Base-by-base conservation (phyloP, 2,329 filamentous ascomycete species). In the Pseudocercospora crystallina region DNA sequence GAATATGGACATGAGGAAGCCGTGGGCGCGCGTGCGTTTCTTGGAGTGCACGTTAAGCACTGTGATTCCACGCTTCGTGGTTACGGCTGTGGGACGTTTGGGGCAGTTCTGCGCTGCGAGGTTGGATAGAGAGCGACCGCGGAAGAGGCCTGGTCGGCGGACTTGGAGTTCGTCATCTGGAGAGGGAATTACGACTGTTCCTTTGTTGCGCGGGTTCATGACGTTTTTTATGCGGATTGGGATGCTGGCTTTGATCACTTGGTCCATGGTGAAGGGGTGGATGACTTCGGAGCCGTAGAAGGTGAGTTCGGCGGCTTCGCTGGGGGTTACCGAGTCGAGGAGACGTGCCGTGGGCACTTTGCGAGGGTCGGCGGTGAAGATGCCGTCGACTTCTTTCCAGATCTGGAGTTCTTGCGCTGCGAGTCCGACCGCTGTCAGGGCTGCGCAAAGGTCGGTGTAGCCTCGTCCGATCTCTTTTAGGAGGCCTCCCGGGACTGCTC, bases 31-130 rank as follows among this genome's bases (percentile, higher is more conserved):
- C 8, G 92, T 95, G 58, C 92, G 86, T 76, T 95, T 95, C 76
- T 99, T 97, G 47, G 89, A 95, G 78, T 97, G 92, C 39, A 99
- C 90, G 73, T 99, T 99, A 65, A 99, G 89, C 59, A 99, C 90
- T 40, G 92, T 86, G 67, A 99, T 97, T 68, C 90, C 87, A 72
- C 94, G 89, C 76, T 99, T 99, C 76, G 96, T 95, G 10, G 94
- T 99, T 13, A 99, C 92, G 5, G 94, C 76, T 0, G 76, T 79
- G 2, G 76, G 76, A 5, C 75, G 71, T 62, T 73, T 76, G 17
- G 75, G 73, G 63, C 79, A 80, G 5, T 65, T 56, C 5, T 52
- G 35, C 1, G 29, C 50, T 43, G 49, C 51, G 7, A 78, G 63
- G 57, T 77, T 74, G 37, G 61, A 65, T 26, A 67, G 63, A 8